Conservation (phyloP, 345 rosid species). For the Odontarrhena argentea region DNA sequence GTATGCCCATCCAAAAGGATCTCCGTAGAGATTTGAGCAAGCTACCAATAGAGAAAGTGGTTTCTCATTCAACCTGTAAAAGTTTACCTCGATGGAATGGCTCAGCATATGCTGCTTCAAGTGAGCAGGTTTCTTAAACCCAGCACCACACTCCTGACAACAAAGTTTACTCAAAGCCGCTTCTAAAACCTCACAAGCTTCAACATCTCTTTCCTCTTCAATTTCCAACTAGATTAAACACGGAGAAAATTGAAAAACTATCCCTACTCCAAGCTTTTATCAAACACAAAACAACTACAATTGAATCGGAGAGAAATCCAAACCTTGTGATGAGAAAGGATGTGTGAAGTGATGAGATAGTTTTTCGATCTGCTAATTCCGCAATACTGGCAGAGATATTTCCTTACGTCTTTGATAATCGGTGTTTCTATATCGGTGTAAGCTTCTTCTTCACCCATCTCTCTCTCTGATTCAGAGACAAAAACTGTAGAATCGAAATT, state of each 20-base stretch:
- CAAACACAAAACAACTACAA: neutral
- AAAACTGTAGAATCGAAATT: conserved; percentile 8
- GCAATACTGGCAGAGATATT: conserved; percentile 74
- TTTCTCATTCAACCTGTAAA: too few species aligned
- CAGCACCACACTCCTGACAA: conserved; percentile 69
- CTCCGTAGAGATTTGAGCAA: neutral
- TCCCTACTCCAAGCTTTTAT: neutral
- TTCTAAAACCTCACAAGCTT: conserved; percentile 34
- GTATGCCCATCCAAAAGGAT: neutral
- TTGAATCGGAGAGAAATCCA: neutral
- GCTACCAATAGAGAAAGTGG: too few species aligned
- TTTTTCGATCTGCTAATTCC: conserved; percentile 90
- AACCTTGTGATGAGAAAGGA: conserved; percentile 61
- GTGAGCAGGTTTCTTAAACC: conserved; percentile 79
- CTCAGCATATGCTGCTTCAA: conserved; percentile 83
- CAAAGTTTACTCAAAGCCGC: conserved; percentile 34
- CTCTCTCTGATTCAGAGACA: conserved; percentile 6
- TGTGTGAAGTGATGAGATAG: conserved; percentile 65
- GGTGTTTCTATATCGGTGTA: conserved; percentile 13
- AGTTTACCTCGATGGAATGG: conserved; percentile 73
- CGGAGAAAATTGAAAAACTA: neutral
- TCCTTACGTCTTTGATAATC: conserved; percentile 57
- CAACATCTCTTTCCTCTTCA: conserved; percentile 37
- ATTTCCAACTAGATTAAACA: conserved; percentile 48
- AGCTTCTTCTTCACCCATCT: conserved; percentile 47